phyloP scores from a whole-genome alignment of 805 yeast genomes.

The Metschnikowia bowlesiae region DNA sequence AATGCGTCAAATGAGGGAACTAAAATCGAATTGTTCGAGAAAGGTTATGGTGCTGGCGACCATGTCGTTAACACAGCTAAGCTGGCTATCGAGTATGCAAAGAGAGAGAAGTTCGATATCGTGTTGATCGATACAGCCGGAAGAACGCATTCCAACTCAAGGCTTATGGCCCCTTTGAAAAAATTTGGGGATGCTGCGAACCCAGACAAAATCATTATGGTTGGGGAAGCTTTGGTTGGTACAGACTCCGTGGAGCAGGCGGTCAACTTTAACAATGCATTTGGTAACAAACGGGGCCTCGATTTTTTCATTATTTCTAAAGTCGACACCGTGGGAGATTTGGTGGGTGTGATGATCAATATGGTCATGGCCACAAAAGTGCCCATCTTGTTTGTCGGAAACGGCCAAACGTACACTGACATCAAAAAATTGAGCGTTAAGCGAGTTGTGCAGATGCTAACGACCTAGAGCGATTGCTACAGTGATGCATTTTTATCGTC shows the following conservation, averaged over 20 bases:
- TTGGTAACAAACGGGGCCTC: conserved; percentile 73
- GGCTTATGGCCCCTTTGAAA: conserved; percentile 91
- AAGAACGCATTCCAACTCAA: conserved; percentile 90
- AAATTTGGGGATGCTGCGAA: conserved; percentile 93
- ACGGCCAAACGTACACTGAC: conserved; percentile 96
- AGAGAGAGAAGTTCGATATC: conserved; percentile 66
- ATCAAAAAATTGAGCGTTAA: conserved; percentile 83
- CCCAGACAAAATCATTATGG: conserved; percentile 97
- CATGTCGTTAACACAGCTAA: conserved; percentile 89
- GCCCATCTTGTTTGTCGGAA: conserved; percentile 92
- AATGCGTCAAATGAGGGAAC: conserved; percentile 41
- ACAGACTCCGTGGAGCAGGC: conserved; percentile 97
- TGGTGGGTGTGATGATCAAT: conserved; percentile 94
- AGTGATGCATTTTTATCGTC: neutral
- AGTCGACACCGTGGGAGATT: conserved; percentile 95
- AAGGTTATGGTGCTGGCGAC: conserved; percentile 96
- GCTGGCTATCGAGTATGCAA: conserved; percentile 80
- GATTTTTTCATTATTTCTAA: conserved; percentile 92
- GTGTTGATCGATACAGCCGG: conserved; percentile 97
- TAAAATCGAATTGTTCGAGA: conserved; percentile 77
- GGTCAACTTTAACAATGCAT: conserved; percentile 84
- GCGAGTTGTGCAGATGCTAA: conserved; percentile 84
- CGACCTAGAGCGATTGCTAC: conserved; percentile 38
- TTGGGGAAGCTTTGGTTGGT: conserved; percentile 96
- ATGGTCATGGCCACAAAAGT: conserved; percentile 96